phyloP scores from a whole-genome alignment of 768 basidiomycete genomes.

The Mycena sanguinolenta region DNA sequence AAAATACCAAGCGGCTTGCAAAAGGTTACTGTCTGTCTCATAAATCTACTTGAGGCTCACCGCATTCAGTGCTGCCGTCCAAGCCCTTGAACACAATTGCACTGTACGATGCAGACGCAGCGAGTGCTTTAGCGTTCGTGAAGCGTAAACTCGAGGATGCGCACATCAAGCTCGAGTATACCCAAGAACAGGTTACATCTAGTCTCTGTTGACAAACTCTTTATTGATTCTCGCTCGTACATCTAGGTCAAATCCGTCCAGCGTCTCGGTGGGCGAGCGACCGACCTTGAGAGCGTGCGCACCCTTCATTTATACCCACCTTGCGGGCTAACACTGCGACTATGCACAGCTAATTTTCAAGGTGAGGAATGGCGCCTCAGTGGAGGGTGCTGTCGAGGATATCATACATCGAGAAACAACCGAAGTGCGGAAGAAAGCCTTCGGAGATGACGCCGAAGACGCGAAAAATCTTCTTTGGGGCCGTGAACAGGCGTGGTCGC shows the following conservation, averaged over 20 bases:
- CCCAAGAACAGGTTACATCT: slow-evolving; percentile 63
- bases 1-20: slow-evolving; percentile 86
- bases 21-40: slow-evolving; percentile 63
- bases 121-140: slow-evolving; percentile 85
- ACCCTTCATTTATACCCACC: not conserved
- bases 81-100: slow-evolving; percentile 86
- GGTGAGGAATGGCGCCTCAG: slow-evolving; percentile 76
- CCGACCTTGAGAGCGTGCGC: slow-evolving; percentile 87
- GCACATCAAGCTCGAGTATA: slow-evolving; percentile 66
- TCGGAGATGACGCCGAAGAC: slow-evolving; percentile 93
- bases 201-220: too few relatives aligned
- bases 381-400: slow-evolving; percentile 90
- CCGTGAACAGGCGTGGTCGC: slow-evolving; percentile 88
- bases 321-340: not conserved
- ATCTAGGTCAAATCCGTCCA: too few relatives aligned
- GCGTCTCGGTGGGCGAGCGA: slow-evolving; percentile 90
- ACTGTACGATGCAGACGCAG: slow-evolving; percentile 87
- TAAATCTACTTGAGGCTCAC: not conserved
- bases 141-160: slow-evolving; percentile 79
- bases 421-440: slow-evolving; percentile 91
- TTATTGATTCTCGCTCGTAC: too few relatives aligned
- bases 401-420: slow-evolving; percentile 84
- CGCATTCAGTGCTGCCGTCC: slow-evolving; percentile 78
- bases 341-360: slow-evolving; percentile 82
- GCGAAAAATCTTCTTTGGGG: slow-evolving; percentile 88